Percentiles rank a stretch among this genome's conserved stretches.
Conservation (phyloP, 306 rosid species). For the Medicago arabica region DNA sequence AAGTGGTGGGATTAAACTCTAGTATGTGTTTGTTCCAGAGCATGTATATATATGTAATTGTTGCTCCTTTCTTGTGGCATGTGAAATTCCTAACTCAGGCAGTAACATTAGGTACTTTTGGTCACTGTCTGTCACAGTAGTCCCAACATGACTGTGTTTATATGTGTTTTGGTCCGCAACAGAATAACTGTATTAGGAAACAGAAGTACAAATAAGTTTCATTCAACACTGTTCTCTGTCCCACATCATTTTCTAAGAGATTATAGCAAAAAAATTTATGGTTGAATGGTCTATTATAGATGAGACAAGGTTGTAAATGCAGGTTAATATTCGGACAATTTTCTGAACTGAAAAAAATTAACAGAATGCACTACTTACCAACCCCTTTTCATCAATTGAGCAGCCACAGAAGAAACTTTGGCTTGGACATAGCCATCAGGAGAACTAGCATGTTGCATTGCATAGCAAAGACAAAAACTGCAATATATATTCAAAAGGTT, state of each 20-base stretch:
- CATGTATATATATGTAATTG: neutral
- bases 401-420: conserved; percentile 92
- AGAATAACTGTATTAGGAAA: too few relatives aligned
- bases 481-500: conserved; percentile 38
- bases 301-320: conserved; percentile 27
- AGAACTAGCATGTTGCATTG: conserved; percentile 85
- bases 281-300: conserved; percentile 8
- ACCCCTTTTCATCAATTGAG: conserved; percentile 96
- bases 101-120: neutral
- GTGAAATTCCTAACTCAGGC: neutral
- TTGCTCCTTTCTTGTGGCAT: neutral
- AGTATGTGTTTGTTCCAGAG: conserved; percentile 2
- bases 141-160: too few relatives aligned
- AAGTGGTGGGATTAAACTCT: neutral
- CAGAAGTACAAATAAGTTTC: too few relatives aligned
- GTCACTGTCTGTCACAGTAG: too few relatives aligned
- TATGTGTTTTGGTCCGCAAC: too few relatives aligned
- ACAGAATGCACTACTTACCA: conserved; percentile 63
- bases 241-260: neutral
- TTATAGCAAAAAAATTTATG: neutral
- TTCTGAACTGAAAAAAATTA: neutral
- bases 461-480: conserved; percentile 87
- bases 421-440: conserved; percentile 80
- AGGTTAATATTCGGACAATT: conserved; percentile 20
- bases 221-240: neutral